These are phyloP conservation scores for Mycena haematopus DNA, from an alignment of 768 basidiomycete genomes.

Conservation along the genomic window DNA sequence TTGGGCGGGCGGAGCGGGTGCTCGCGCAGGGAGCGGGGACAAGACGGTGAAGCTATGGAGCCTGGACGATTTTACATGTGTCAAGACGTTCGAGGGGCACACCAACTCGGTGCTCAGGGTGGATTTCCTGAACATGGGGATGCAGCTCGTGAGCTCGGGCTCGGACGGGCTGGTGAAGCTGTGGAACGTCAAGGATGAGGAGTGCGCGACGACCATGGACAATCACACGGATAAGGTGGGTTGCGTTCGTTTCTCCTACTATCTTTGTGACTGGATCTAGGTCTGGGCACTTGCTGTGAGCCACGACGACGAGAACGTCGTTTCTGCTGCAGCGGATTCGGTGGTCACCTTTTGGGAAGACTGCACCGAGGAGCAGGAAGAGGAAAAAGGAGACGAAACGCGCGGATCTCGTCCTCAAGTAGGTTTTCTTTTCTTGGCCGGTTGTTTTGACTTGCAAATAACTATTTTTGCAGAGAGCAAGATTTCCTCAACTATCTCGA, in stretches of 20 bases:
- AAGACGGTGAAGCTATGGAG: conserved; percentile 95
- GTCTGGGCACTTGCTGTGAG: conserved; percentile 95
- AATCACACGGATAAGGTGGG: conserved; percentile 97
- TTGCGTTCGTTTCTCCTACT: background rate
- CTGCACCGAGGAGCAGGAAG: conserved; percentile 83
- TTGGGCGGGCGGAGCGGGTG: conserved; percentile 81
- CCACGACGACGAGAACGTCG: conserved; percentile 80
- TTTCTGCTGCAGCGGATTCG: conserved; percentile 96
- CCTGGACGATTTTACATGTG: conserved; percentile 89
- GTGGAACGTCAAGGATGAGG: conserved; percentile 91
- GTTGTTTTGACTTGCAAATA: conserved; percentile 2
- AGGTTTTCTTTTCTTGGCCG: conserved; percentile 37
- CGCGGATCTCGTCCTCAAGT: conserved; percentile 82
- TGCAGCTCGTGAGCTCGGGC: conserved; percentile 88
- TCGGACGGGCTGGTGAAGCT: conserved; percentile 96
- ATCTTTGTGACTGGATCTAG: conserved; percentile 47
- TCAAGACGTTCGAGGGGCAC: conserved; percentile 98
- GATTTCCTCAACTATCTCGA: conserved; percentile 91
- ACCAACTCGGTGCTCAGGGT: conserved; percentile 95
- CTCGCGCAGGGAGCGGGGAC: conserved; percentile 94
- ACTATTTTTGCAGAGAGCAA: conserved; percentile 77
- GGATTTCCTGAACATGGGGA: conserved; percentile 83
- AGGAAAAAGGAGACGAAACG: conserved; percentile 77
- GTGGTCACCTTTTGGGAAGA: conserved; percentile 97
- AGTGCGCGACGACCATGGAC: conserved; percentile 88